Conservation (phyloP, 2,329 filamentous ascomycete genomes). For the Botrytis cinerea region DNA sequence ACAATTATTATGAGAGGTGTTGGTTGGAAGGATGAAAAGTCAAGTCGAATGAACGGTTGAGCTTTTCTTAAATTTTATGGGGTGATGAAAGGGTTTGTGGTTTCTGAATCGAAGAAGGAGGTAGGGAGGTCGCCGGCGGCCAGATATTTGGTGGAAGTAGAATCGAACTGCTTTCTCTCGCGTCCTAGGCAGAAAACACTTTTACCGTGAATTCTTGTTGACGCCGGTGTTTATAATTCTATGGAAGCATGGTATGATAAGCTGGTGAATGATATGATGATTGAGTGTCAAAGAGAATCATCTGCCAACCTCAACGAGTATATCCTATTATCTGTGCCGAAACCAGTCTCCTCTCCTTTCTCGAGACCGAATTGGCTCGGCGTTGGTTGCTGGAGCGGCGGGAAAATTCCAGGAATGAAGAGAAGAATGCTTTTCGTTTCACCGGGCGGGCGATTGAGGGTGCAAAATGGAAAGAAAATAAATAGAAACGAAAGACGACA, state of each 20-base stretch:
- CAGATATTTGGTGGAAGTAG: constrained; percentile 41
- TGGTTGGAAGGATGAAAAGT: constrained; percentile 33
- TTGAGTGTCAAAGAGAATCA: not conserved
- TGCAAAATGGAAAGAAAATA: not conserved
- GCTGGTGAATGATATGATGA: constrained; percentile 3
- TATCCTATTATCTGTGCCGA: constrained; percentile 14
- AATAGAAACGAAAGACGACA: constrained; percentile 4
- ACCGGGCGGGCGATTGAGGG: constrained; percentile 10
- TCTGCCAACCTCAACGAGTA: constrained; percentile 25
- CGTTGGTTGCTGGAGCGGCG: constrained; percentile 19
- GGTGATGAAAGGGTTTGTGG: constrained; percentile 37
- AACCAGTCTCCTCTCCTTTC: constrained; percentile 8
- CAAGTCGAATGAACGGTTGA: constrained; percentile 45
- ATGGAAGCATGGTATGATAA: constrained; percentile 17
- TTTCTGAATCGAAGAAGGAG: constrained; percentile 45
- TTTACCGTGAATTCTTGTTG: constrained; percentile 36
- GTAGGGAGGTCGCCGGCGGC: constrained; percentile 62
- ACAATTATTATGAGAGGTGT: constrained; percentile 38
- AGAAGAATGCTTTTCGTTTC: constrained; percentile 23
- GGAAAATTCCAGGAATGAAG: constrained; percentile 23
- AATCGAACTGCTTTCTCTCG: constrained; percentile 25
- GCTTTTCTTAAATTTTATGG: constrained; percentile 20
- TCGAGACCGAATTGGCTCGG: not conserved
- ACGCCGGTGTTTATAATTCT: constrained; percentile 7
- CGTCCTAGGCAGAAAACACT: constrained; percentile 37